Base-by-base conservation (phyloP, 768 basidiomycete genomes). In the Trametes elegans region DNA sequence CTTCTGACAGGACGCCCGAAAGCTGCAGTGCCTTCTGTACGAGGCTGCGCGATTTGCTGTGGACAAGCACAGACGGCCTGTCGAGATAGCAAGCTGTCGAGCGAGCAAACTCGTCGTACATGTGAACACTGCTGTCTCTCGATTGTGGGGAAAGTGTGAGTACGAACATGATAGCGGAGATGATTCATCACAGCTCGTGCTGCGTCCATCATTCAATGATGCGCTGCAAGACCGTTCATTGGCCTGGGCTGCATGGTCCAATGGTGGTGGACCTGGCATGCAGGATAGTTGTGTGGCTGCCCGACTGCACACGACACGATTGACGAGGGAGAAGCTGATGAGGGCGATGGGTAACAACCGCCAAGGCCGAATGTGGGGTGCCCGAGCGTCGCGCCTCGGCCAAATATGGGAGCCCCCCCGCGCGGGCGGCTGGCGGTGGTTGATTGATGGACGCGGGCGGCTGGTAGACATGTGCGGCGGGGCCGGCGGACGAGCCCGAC, bases 281-380 rank as follows among this genome's bases (percentile, higher is more conserved):
- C 35, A 23, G 41, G 49, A 27, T 13, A 16, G 27, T 24, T 36
- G 36, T 34, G 41, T 49, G 55, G 43, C 49, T 57, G 49, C 49
- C 34, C 45, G 55, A 36, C 49, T 57, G 49, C 49, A 50, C 48
- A 50, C 48, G 55, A 56, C 48, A 45, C 42, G 55, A 44, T 56
- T 36, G 48, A 56, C 55, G 55, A 56, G 42, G 49, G 55, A 57
- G 55, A 57, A 57, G 55, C 55, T 57, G 55, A 57, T 57, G 55
- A 57, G 43, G 32, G 34, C 42, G 55, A 43, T 49, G 55, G 54
- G 35, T 57, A 50, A 43, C 55, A 57, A 57, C 55, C 55, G 55
- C 55, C 55, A 57, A 57, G 49, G 31, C 36, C 34, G 19, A 23
- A 32, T 23, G 27, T 14, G 55, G 43, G 8, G 35, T 28, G 35